Conservation (phyloP, 768 basidiomycete species). For the Termitomyces sp. region DNA sequence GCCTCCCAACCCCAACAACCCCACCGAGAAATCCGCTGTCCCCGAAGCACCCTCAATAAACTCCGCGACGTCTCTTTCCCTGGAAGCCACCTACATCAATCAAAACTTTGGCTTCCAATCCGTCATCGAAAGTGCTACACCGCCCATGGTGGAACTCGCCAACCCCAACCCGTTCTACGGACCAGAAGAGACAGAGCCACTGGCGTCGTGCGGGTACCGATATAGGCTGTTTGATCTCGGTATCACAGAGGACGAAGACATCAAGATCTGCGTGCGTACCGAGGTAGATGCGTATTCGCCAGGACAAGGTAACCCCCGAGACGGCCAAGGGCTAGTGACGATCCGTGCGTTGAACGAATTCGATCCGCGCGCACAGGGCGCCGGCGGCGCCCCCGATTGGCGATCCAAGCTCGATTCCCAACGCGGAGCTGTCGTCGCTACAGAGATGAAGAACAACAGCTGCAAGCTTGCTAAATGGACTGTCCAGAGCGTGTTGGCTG, state of each 20-base stretch:
- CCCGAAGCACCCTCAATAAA: constrained; percentile 85
- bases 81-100: constrained; percentile 99
- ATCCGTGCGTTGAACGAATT: constrained; percentile 97
- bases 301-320: constrained; percentile 54
- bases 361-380: constrained; percentile 83
- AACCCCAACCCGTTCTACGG: constrained; percentile 95
- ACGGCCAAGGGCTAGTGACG: constrained; percentile 78
- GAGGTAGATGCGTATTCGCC: constrained; percentile 89
- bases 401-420: constrained; percentile 94
- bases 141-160: constrained; percentile 65
- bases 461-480: constrained; percentile 98
- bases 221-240: constrained; percentile 95
- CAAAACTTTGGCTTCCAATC: constrained; percentile 98
- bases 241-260: constrained; percentile 84
- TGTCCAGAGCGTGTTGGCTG: constrained; percentile 90
- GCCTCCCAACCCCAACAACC: constrained; percentile 75
- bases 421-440: constrained; percentile 95
- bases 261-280: constrained; percentile 89
- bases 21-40: constrained; percentile 52
- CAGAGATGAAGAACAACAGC: constrained; percentile 99
- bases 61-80: constrained; percentile 85
- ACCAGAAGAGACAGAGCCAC: constrained; percentile 89
- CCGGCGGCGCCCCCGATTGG: constrained; percentile 98
- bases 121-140: constrained; percentile 65
- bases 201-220: constrained; percentile 94